phyloP scores from a whole-genome alignment of 2,329 filamentous ascomycete genomes.

The Penicillium italicum region DNA sequence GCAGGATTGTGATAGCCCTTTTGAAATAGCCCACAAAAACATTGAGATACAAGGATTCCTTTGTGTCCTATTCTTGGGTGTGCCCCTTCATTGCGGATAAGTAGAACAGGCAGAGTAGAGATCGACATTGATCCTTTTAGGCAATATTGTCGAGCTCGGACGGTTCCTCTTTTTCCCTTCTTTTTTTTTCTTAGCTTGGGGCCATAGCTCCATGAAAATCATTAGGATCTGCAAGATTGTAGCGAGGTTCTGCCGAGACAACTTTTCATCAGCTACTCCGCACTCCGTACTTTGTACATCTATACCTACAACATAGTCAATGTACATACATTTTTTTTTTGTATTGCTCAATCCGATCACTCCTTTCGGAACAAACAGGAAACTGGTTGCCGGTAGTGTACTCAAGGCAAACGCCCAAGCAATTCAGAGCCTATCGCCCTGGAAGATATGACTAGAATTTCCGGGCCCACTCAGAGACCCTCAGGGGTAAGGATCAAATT shows the following conservation, averaged over 20 bases:
- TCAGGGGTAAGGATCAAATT: not conserved
- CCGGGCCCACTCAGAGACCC: not conserved
- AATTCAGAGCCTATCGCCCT: not conserved
- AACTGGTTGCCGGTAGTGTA: not conserved
- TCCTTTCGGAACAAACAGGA: not conserved
- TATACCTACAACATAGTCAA: no score
- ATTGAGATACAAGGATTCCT: not conserved
- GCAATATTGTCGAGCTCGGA: not conserved
- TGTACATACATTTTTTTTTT: not conserved
- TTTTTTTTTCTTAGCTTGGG: not conserved
- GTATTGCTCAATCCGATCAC: not conserved
- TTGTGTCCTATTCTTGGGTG: not conserved
- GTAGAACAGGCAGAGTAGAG: not conserved
- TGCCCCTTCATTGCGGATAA: not conserved
- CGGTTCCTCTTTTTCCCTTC: not conserved
- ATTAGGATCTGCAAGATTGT: conserved; percentile 1
- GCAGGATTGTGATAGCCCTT: conserved; percentile 2
- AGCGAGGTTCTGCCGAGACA: not conserved
- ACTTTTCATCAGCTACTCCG: not conserved
- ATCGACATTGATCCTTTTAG: not conserved
- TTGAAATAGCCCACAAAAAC: conserved; percentile 3
- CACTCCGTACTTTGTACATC: no score
- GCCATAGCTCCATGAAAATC: not conserved
- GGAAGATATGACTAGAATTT: not conserved
- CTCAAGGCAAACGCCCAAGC: not conserved